Evolutionary conservation across 768 basidiomycete genomes (phyloP), one percentile per base, ranked within the genome.

Genomic region (Collybia mongolica): DNA sequence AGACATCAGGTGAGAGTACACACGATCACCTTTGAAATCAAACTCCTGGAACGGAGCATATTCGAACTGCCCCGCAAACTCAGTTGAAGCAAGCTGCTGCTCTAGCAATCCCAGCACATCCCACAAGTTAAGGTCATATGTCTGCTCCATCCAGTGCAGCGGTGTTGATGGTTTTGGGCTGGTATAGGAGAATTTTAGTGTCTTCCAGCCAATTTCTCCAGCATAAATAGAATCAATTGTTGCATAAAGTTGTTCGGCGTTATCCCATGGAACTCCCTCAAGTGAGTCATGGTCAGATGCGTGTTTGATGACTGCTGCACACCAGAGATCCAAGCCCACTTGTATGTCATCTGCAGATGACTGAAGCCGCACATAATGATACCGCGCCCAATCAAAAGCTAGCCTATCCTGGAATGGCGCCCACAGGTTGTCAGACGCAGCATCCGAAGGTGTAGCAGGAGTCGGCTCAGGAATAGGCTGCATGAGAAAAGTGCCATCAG

Each of bases 1-100:
- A 1, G 71, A 72, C 68, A 74, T 70, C 0, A 73, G 40, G 48
- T 72, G 63, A 2, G 58, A 64, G 62, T 68, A 66, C 70, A 72
- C 49, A 12, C 54, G 60, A 28, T 57, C 44, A n/a, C 43, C 51
- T 4, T 44, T 46, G 12, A 38, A 20, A 41, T 59, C 39, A 26
- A 39, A 61, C 46, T 61, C 42, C 2, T 37, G 29, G 38, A 49
- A 61, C 1, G 53, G 57, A 22, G 37, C 37, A 19, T 40, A 42
- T 22, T 54, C 49, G 18, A 55, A 54, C n/a, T 48, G 29, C 39
- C 39, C 48, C 5, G 52, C 35, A 39, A 60, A 60, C 12, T 53
- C 52, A 14, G 45, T 14, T 18, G 35, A 55, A 6, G 35, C 19
- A 14, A 56, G 44, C 35, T 47, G 43, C 12, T 54, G 28, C 14